These are phyloP conservation scores for Pseudocohnilembus persalinus DNA, from an alignment of 169 alveolate genomes.

Conservation along the genomic window DNA sequence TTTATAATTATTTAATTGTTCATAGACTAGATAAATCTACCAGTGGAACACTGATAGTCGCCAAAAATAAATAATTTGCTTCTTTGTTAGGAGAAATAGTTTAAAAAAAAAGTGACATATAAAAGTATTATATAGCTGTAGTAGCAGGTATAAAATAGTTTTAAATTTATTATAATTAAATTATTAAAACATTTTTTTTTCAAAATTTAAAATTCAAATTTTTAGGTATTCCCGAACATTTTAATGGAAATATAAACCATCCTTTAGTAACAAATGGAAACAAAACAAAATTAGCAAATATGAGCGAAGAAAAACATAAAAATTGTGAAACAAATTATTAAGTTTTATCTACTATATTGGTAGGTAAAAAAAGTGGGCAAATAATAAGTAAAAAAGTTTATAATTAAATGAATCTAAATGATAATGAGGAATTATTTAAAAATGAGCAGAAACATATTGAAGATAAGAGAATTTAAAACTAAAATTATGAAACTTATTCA, in stretches of 20 bases:
- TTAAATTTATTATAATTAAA: no score
- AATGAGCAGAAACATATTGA: not conserved
- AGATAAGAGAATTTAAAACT: not conserved
- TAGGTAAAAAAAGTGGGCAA: not conserved
- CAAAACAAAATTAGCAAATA: not conserved
- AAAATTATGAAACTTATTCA: not conserved
- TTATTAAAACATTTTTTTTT: no score
- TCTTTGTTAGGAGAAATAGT: not conserved
- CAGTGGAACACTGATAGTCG: conserved; percentile 13
- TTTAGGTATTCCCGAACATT: conserved; percentile 15
- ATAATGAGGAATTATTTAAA: not conserved
- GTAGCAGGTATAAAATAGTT: not conserved
- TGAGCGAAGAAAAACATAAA: not conserved
- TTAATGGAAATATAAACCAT: not conserved
- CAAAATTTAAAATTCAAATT: no score
- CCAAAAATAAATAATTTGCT: conserved; percentile 19
- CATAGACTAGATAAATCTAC: conserved; percentile 23
- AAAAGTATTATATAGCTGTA: conserved; percentile 17
- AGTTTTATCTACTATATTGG: not conserved
- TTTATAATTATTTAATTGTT: not conserved
- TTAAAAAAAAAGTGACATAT: not conserved
- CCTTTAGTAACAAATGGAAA: not conserved
- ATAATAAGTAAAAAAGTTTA: not conserved
- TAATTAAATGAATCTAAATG: conserved; percentile 1
- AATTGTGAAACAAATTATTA: not conserved